Evolutionary conservation across 2,329 filamentous ascomycete species (phyloP).

Genomic region (Monosporascus sp.): DNA sequence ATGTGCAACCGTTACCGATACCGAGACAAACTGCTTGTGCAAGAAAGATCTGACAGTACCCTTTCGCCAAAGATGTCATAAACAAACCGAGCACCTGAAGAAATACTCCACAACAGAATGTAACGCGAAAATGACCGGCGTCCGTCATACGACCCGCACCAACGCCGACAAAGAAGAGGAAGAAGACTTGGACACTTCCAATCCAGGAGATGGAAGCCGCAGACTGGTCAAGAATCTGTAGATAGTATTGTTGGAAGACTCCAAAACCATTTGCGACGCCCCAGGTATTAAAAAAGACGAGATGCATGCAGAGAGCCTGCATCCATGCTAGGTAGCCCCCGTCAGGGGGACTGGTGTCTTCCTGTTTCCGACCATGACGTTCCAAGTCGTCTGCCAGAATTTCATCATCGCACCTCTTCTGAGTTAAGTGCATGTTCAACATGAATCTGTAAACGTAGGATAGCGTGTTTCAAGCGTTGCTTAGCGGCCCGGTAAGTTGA

Average conservation of each 20-base stretch:
- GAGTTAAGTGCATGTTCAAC: background rate
- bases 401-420: background rate
- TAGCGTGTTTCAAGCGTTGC: background rate
- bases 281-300: constrained; percentile 6
- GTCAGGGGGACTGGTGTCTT: background rate
- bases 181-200: constrained; percentile 22
- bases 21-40: constrained; percentile 19
- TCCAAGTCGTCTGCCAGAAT: background rate
- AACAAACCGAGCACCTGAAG: constrained; percentile 26
- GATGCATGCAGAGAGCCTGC: background rate
- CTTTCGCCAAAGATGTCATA: constrained; percentile 30
- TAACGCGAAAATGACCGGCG: constrained; percentile 15
- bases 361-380: background rate
- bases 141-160: constrained; percentile 21
- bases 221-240: constrained; percentile 1
- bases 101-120: constrained; percentile 11
- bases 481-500: background rate
- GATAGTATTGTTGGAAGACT: constrained; percentile 21
- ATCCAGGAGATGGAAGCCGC: constrained; percentile 20
- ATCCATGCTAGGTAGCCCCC: background rate
- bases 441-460: too few species aligned
- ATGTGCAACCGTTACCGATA: constrained; percentile 17
- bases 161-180: constrained; percentile 21
- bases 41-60: constrained; percentile 30
- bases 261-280: constrained; percentile 19